These are phyloP conservation scores for Pythium plurisporium DNA, from an alignment of 352 stramenopile species.

Conservation along the genomic window DNA sequence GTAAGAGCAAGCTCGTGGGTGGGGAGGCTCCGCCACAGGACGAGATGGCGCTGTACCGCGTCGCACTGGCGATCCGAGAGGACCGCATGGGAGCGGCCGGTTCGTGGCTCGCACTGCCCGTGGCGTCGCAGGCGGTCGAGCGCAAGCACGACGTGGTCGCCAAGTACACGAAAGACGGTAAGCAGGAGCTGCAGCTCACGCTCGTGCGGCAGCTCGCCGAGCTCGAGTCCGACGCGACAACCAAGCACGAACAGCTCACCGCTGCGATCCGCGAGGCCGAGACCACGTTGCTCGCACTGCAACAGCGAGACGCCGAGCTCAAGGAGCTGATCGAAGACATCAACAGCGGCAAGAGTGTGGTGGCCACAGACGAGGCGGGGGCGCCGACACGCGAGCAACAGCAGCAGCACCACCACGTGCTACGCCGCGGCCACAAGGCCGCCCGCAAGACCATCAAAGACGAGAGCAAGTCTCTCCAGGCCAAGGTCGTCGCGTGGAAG, in stretches of 20 bases:
- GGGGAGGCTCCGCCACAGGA: neutral
- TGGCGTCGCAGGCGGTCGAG: conserved; percentile 15
- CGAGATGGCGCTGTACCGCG: conserved; percentile 16
- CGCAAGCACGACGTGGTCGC: conserved; percentile 21
- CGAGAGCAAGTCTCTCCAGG: conserved; percentile 35
- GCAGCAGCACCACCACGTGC: conserved; percentile 30
- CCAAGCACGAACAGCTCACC: conserved; percentile 18
- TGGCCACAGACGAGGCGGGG: neutral
- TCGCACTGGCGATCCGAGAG: conserved; percentile 36
- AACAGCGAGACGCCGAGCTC: conserved; percentile 28
- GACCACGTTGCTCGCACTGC: conserved; percentile 17
- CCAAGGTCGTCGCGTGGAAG: conserved; percentile 25
- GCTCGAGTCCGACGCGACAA: neutral
- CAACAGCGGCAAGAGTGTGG: conserved; percentile 37
- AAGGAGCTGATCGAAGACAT: conserved; percentile 56
- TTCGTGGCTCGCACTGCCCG: conserved; percentile 23
- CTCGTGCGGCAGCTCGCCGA: conserved; percentile 25
- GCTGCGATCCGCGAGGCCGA: conserved; percentile 11
- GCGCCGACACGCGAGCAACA: conserved; percentile 1
- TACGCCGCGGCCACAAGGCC: conserved; percentile 37
- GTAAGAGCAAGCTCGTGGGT: conserved; percentile 5
- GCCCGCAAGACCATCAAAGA: conserved; percentile 40
- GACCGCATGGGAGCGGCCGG: conserved; percentile 21
- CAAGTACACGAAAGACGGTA: conserved; percentile 39
- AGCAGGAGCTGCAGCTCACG: conserved; percentile 15